Percentiles rank a stretch among this genome's conserved stretches.
phyloP scores from a whole-genome alignment of 1,139 yeast species.

The Candida anutae region DNA sequence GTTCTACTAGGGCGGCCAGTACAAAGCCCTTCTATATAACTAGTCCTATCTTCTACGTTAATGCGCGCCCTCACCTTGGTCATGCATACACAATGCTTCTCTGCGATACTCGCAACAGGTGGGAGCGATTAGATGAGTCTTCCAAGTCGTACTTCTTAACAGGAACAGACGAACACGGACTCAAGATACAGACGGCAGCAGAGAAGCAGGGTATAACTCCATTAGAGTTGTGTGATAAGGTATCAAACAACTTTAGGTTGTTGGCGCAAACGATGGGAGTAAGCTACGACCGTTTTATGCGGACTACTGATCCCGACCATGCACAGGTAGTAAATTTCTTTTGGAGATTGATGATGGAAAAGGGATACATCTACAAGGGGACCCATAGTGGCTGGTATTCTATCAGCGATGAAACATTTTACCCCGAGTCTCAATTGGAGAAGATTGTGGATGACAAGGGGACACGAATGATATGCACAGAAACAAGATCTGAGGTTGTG shows the following conservation, averaged over 20 bases:
- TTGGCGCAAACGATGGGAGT: slow-evolving; percentile 55
- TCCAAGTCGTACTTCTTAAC: slow-evolving; percentile 55
- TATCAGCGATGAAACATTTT: slow-evolving; percentile 88
- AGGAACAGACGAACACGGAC: slow-evolving; percentile 97
- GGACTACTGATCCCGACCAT: slow-evolving; percentile 89
- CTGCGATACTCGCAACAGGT: slow-evolving; percentile 70
- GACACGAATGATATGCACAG: slow-evolving; percentile 47
- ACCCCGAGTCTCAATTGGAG: slow-evolving; percentile 71
- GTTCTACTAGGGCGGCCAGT: too few relatives aligned
- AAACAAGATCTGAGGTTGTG: slow-evolving; percentile 68
- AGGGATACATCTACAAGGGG: slow-evolving; percentile 73
- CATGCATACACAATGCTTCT: slow-evolving; percentile 84
- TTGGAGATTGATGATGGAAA: slow-evolving; percentile 56
- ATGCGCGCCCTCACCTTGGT: slow-evolving; percentile 92
- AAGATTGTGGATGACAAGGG: slow-evolving; percentile 34
- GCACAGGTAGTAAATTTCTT: slow-evolving; percentile 51
- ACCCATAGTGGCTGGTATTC: slow-evolving; percentile 93
- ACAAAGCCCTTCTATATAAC: slow-evolving; percentile 52
- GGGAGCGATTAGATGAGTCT: slow-evolving; percentile 46
- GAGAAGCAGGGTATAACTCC: slow-evolving; percentile 47
- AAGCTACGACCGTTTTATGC: slow-evolving; percentile 65
- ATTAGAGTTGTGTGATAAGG: slow-evolving; percentile 61
- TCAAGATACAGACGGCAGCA: slow-evolving; percentile 76
- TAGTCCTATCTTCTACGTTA: slow-evolving; percentile 93
- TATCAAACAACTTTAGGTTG: slow-evolving; percentile 54